Base-by-base conservation (phyloP, 2,329 filamentous ascomycete genomes). In the Ascochyta lentis region DNA sequence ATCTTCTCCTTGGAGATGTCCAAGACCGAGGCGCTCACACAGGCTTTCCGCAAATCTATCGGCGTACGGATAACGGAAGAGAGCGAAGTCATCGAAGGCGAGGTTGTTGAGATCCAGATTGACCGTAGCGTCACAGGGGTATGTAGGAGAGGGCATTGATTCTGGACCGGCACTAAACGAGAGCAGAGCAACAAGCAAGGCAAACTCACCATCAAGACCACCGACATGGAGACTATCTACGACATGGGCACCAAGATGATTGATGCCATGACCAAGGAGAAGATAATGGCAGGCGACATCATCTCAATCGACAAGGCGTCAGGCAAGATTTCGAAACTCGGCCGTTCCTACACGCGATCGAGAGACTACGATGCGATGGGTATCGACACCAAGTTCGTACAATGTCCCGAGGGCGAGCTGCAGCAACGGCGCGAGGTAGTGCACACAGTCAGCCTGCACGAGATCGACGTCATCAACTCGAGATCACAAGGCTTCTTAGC, bases 211-310 rank as follows among this genome's bases (percentile, higher is more conserved):
- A 96, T 99, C 81, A 99, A 99, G 81, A 99, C 95, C 10, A 98
- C 94, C 55, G 95, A 99, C 77, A 99, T 99, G 95, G 95, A 99
- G 79, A 96, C 95, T 12, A 91, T 99, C 64, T 99, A 98, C 80
- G 95, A 99, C 72, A 97, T 99, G 93, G 95, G 95, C 63, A 94
- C 90, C 65, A 98, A 98, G 80, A 98, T 99, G 95, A 99, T 99
- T 65, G 95, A 99, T 74, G 92, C 92, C 63, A 97, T 99, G 92
- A 97, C 93, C 65, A 98, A 98, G 79, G 95, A 99, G 81, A 94
- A 96, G 70, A 92, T 99, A 63, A 96, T 98, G 89, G 95, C 95
- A 4, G 95, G 95, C 68, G 95, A 99, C 75, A 95, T 99, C 65
- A 96, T 99, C 70, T 96, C 91, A 54, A 98, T 99, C 68, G 95